phyloP scores from a whole-genome alignment of 2,329 filamentous ascomycete species.

The Ampelomyces quisqualis region DNA sequence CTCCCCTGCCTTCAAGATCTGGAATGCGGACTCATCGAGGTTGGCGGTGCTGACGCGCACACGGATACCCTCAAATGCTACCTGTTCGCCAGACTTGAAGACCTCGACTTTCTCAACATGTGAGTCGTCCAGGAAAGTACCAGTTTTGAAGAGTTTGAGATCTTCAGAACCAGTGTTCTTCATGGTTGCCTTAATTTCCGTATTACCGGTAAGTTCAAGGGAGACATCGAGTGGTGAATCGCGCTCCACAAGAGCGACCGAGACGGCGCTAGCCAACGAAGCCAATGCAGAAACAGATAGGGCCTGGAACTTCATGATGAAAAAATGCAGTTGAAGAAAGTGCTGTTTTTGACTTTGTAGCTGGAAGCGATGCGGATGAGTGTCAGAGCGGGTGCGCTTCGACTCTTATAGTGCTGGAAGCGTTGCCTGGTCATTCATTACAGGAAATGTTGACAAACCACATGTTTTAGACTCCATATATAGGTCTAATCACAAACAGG shows the following conservation, averaged over 20 bases:
- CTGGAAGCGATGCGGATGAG: conserved; percentile 2
- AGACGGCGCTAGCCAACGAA: conserved; percentile 17
- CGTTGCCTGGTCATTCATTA: no score
- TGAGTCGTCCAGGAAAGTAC: conserved; percentile 53
- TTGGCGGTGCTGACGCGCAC: conserved; percentile 49
- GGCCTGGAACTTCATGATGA: conserved; percentile 19
- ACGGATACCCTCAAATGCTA: conserved; percentile 55
- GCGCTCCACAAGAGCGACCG: conserved; percentile 37
- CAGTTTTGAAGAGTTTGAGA: conserved; percentile 55
- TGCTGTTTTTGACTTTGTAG: conserved; percentile 2
- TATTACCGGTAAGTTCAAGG: conserved; percentile 53
- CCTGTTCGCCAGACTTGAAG: conserved; percentile 50
- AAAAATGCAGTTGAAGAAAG: conserved; percentile 1
- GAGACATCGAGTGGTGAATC: conserved; percentile 38
- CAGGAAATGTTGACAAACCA: no score
- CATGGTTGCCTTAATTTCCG: conserved; percentile 53
- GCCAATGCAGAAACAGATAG: conserved; percentile 17
- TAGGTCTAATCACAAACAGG: conserved; percentile 11
- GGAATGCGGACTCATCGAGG: conserved; percentile 54
- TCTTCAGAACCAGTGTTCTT: conserved; percentile 53
- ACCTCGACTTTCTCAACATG: conserved; percentile 57
- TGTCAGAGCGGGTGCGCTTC: background rate
- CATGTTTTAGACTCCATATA: no score
- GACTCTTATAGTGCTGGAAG: conserved; percentile 8
- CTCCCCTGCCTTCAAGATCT: conserved; percentile 48